Evolutionary conservation across 1,284 basidiomycete genomes (phyloP), one percentile per base, ranked within the genome.

Genomic region (Tetrapyrgos nigripes): DNA sequence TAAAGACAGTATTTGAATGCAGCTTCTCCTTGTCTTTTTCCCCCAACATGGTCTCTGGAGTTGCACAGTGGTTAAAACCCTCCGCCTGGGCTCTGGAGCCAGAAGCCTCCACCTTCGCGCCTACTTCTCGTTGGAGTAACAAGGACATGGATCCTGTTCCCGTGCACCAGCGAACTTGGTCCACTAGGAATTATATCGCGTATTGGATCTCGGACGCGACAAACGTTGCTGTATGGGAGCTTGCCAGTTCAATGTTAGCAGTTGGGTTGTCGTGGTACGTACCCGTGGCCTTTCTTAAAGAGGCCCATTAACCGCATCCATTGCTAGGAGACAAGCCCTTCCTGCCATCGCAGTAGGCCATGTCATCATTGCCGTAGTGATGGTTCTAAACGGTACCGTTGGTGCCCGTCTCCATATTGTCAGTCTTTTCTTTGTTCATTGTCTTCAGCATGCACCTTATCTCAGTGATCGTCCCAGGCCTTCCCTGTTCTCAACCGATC

Each of bases 401-500:
- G 91, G 91, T 17, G 89, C 90, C 9, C 82, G 86, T 14, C 80
- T 93, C 50, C 79, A 79, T 58, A 62, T 79, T 4, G 59, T 61
- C 23, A 24, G 59, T 54, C 27, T n/a, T 40, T 26, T 26, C 35
- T 11, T 23, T 21, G 23, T 37, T 10, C 24, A 23, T 23, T 55
- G 19, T 28, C 4, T 6, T 21, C 23, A 9, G 10, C 8, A 19
- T 17, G 37, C 14, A 44, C n/a, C 4, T 3, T 11, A 19, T 47
- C n/a, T 54, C 27, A 47, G n/a, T 43, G 27, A 47, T 31, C 17
- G 17, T 35, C 24, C 17, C 24, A 61, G 59, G 71, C 77, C 1
- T 94, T 93, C 68, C 87, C 91, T 0, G 83, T 93, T 40, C 79
- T 92, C 8, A 88, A 88, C 61, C 81, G 92, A 3, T 88, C 89